Base-by-base conservation (phyloP, 805 yeast species). In the Kazachstania viticola region DNA sequence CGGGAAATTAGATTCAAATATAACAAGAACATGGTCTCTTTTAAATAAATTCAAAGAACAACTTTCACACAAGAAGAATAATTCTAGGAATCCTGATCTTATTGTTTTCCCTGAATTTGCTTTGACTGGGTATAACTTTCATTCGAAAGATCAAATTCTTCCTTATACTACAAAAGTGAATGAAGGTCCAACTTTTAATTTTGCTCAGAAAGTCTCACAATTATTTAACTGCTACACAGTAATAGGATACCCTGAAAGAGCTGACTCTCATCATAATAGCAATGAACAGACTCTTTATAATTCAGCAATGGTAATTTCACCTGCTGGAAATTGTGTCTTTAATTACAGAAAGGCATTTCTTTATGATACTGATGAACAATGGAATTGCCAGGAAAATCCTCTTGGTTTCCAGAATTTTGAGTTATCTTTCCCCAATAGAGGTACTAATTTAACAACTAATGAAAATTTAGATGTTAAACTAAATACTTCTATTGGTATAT, bases 71-170 rank as follows among this genome's bases (percentile, higher is more conserved):
- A 17, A 9, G 21, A 33, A 11, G 12, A 25, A 11, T 16, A 12
- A 12, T 14, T 29, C 24, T 49, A 52, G 24, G n/a, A 33, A 15
- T 5, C 71, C 75, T 1, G 93, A 84, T 48, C 42, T 85, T n/a
- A 52, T 85, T 6, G 69, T 85, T 1, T 64, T 87, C 5, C 94
- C 96, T 0, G 96, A 85, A 46, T 56, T 85, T 30, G 84, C 93
- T 0, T 57, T 87, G 9, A 79, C 94, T 0, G 95, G 95, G 1
- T 85, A 85, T 51, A 79, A 77, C 46, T 87, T 78, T 56, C 49
- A 54, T 18, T 51, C 59, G 17, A 54, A 50, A 26, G 49, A 45
- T 1, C 71, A 65, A 24, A 74, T 78, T 14, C 52, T 45, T 30
- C 87, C 88, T 2, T 76, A 54, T 43, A 87, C 80, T 38, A 39